Evolutionary conservation across 2,329 filamentous ascomycete genomes (phyloP), one percentile per base, ranked within the genome.

Genomic region (Colletotrichum sp.): DNA sequence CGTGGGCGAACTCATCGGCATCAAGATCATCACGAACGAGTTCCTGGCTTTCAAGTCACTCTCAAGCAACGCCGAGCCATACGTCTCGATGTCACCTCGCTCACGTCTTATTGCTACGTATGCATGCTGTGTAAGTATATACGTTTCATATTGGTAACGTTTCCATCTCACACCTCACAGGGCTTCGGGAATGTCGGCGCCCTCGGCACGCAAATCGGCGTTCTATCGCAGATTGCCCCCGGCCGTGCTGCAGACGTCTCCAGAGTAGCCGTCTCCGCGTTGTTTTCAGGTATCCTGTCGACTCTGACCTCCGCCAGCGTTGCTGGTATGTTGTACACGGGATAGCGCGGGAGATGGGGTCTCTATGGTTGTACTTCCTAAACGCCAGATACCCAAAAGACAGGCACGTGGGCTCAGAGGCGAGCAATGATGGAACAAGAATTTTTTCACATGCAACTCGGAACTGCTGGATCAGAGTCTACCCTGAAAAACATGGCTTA

Each of bases 11-110:
- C 73, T 75, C 38, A 75, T 75, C 26, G 69, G 73, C 21, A 34
- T 73, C 69, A 75, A 75, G 56, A 72, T 75, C 26, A 61, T 75
- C 13, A 75, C 73, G 1, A 75, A 75, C 69, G 73, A 75, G 21
- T 75, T 62, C 16, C 36, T 73, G 18, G 69, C 73, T 7, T 75
- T 75, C 69, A 66, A 67, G 52, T 67, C 69, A 8, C 73, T 75
- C 12, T 75, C 73, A 3, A 73, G 73, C 26, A 73, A 68, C 15
- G 62, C 15, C 24, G 73, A 73, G 32, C 73, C 73, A 12, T 75
- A 75, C 32, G n/a, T 68, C 16, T 75, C 73, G 3, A 67, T 75
- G 73, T 75, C 69, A n/a, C 62, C 73, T 21, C 73, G 73, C 5
- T 75, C 73, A 12, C 72, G 28, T 16, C 62, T 75, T 8, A 75